Evolutionary conservation across 768 basidiomycete genomes (phyloP).

Genomic region (Nidula microcarpa): DNA sequence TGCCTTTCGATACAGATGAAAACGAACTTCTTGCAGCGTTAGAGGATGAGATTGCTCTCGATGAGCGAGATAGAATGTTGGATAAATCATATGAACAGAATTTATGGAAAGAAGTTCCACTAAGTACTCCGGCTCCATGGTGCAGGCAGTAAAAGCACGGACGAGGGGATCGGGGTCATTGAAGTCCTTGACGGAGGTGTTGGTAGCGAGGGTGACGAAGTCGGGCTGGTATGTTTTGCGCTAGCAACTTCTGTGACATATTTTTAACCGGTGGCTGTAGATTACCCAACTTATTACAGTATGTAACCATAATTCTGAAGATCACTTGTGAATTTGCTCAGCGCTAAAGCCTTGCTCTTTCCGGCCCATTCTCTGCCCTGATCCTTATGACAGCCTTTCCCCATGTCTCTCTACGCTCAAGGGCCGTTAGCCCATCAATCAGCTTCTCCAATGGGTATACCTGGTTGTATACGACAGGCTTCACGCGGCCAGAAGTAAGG

Average conservation of each 20-base stretch:
- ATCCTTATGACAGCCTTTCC: slow-evolving; percentile 81
- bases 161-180: too few relatives aligned
- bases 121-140: too few relatives aligned
- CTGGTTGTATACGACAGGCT: slow-evolving; percentile 68
- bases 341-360: slow-evolving; percentile 39
- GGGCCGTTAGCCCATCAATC: slow-evolving; percentile 63
- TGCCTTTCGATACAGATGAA: slow-evolving; percentile 20
- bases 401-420: slow-evolving; percentile 88
- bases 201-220: too few relatives aligned
- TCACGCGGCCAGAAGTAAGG: slow-evolving; percentile 60
- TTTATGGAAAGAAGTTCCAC: slow-evolving; percentile 32
- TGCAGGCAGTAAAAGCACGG: too few relatives aligned
- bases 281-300: background rate
- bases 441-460: slow-evolving; percentile 68
- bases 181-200: too few relatives aligned
- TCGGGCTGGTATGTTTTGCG: too few relatives aligned
- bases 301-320: background rate
- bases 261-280: too few relatives aligned
- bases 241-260: too few relatives aligned
- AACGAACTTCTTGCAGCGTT: slow-evolving; percentile 29
- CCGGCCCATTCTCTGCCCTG: slow-evolving; percentile 37
- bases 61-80: slow-evolving; percentile 26
- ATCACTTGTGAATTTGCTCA: background rate
- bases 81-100: slow-evolving; percentile 31
- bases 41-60: slow-evolving; percentile 36